Conservation (phyloP, 2,329 filamentous ascomycete species). For the Diplodia seriata region DNA sequence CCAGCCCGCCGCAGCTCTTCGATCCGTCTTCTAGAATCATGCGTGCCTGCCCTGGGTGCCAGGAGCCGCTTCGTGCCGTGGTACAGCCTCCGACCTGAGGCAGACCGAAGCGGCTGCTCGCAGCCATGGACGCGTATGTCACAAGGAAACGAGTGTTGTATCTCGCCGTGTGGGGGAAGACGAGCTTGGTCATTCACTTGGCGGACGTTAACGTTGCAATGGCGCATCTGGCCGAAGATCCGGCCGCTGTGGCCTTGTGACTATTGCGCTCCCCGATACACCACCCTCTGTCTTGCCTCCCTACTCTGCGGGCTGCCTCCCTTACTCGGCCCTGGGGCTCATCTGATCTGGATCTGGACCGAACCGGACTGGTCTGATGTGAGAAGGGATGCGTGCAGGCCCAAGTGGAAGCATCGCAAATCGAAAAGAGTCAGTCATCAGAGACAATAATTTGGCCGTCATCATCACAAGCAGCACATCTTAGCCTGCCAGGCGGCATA, state of each 20-base stretch:
- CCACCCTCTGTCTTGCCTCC: neutral
- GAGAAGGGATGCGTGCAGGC: constrained; percentile 15
- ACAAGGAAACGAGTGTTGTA: neutral
- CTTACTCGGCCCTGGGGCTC: constrained; percentile 5
- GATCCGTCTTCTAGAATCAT: constrained; percentile 26
- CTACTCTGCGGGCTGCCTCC: constrained; percentile 6
- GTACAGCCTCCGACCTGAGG: constrained; percentile 1
- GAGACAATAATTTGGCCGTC: constrained; percentile 13
- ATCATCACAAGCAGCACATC: neutral
- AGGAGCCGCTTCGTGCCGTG: constrained; percentile 13
- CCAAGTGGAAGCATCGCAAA: constrained; percentile 16
- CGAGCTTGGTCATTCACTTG: constrained; percentile 1
- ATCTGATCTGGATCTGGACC: constrained; percentile 25
- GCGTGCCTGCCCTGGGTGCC: constrained; percentile 13
- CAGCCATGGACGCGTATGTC: neutral
- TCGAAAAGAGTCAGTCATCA: constrained; percentile 25
- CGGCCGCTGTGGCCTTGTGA: constrained; percentile 6
- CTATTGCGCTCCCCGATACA: neutral
- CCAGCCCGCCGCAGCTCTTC: constrained; percentile 16
- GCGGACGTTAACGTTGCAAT: neutral
- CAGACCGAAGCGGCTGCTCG: neutral
- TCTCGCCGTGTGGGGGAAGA: neutral
- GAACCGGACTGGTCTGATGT: constrained; percentile 20
- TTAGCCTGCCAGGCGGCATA: neutral
- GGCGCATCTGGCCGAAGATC: neutral